These are phyloP conservation scores for Xylaria polymorpha DNA, from an alignment of 2,329 filamentous ascomycete genomes.

Conservation along the genomic window DNA sequence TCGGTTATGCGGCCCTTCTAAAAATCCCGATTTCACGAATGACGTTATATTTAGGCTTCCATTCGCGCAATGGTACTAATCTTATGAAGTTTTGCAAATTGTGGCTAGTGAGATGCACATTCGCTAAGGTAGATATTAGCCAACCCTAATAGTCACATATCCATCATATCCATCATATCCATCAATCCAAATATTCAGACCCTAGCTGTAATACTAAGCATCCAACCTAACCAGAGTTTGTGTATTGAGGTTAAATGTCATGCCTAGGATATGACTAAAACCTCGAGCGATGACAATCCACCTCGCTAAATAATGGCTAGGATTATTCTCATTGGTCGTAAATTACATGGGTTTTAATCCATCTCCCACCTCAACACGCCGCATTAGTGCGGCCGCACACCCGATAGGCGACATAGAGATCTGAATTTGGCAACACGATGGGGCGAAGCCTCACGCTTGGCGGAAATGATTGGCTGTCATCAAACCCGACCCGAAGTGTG, in stretches of 20 bases:
- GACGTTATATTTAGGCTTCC: not conserved
- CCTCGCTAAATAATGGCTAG: not conserved
- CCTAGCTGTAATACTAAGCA: not conserved
- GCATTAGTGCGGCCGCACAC: not conserved
- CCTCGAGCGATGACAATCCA: not conserved
- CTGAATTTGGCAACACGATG: conserved; percentile 19
- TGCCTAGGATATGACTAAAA: not conserved
- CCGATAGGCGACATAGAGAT: conserved; percentile 12
- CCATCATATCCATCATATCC: not conserved
- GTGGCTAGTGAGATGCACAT: not conserved
- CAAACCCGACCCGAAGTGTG: conserved; percentile 8
- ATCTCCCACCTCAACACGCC: conserved; percentile 8
- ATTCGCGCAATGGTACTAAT: not conserved
- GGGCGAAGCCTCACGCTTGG: conserved; percentile 18
- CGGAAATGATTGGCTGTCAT: conserved; percentile 22
- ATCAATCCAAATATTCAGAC: not conserved
- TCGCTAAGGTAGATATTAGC: too few species aligned
- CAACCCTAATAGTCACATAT: not conserved
- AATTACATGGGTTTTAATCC: conserved; percentile 11
- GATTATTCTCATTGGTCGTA: not conserved
- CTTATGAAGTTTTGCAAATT: not conserved
- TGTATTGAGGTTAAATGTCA: not conserved
- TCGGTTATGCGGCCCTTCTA: not conserved
- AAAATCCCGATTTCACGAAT: not conserved
- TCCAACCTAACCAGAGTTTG: not conserved